Percentiles rank a stretch among this genome's conserved stretches.
These are phyloP conservation scores for Phytophthora hybrid DNA, from an alignment of 352 stramenopile species.

Conservation along the genomic window DNA sequence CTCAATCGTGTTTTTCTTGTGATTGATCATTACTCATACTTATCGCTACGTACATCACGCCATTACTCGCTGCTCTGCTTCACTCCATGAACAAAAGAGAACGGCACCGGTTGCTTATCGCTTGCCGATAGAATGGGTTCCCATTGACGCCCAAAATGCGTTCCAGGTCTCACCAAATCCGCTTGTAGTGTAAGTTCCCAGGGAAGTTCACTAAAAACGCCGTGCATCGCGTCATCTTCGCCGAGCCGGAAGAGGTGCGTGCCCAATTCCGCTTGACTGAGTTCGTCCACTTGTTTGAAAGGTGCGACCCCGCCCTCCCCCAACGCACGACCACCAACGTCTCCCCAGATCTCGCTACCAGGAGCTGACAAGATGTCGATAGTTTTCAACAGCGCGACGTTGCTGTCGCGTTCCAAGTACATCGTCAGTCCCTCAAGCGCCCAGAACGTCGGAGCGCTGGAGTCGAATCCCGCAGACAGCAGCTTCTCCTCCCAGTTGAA, in stretches of 20 bases:
- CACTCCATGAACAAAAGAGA: conserved; percentile 25
- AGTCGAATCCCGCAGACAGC: conserved; percentile 42
- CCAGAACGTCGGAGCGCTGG: conserved; percentile 54
- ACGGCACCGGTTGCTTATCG: conserved; percentile 14
- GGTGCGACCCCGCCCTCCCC: conserved; percentile 20
- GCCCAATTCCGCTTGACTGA: conserved; percentile 33
- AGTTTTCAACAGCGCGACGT: conserved; percentile 49
- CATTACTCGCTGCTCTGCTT: conserved; percentile 23
- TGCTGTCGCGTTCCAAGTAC: conserved; percentile 46
- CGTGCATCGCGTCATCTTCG: conserved; percentile 52
- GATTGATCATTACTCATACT: neutral
- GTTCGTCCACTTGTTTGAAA: conserved; percentile 31
- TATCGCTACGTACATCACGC: neutral
- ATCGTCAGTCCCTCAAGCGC: conserved; percentile 51
- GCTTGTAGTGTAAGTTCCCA: conserved; percentile 45
- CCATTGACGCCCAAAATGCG: conserved; percentile 51
- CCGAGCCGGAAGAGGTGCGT: conserved; percentile 43
- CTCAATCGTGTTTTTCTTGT: neutral
- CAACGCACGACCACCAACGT: conserved; percentile 41
- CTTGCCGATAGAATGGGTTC: conserved; percentile 26
- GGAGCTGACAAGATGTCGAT: conserved; percentile 52
- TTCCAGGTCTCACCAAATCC: conserved; percentile 31
- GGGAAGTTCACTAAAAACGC: conserved; percentile 42
- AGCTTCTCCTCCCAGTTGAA: conserved; percentile 52
- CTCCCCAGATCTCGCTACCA: conserved; percentile 53